Conservation (phyloP, 306 rosid genomes). For the Morella rubra region DNA sequence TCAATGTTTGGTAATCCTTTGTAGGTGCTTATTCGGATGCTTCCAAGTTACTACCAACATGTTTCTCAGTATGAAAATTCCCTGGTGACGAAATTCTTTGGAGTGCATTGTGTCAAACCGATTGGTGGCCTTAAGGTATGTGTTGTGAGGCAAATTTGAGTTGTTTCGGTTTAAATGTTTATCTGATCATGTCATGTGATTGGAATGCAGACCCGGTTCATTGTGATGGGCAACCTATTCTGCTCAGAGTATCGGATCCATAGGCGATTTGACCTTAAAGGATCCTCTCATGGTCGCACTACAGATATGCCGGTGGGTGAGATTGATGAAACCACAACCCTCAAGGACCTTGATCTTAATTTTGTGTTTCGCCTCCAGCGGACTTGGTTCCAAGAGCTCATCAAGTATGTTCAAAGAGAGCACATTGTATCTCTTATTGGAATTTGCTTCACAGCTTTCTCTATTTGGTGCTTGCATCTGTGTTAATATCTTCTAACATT, state of each 20-base stretch:
- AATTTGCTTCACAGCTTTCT: not conserved
- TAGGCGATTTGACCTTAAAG: slow-evolving; percentile 90
- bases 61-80: slow-evolving; percentile 69
- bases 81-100: slow-evolving; percentile 87
- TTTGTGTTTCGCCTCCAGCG: slow-evolving; percentile 76
- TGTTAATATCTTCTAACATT: slow-evolving; percentile 31
- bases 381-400: slow-evolving; percentile 63
- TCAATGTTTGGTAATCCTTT: slow-evolving; percentile 25
- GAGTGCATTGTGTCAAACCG: slow-evolving; percentile 97
- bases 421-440: not conserved
- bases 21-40: slow-evolving; percentile 96
- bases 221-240: slow-evolving; percentile 99
- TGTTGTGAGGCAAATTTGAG: not conserved
- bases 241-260: slow-evolving; percentile 94
- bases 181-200: slow-evolving; percentile 13
- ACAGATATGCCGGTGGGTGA: slow-evolving; percentile 76
- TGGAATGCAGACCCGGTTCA: slow-evolving; percentile 78
- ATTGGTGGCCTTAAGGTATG: slow-evolving; percentile 90
- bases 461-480: not conserved
- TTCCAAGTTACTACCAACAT: slow-evolving; percentile 73
- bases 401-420: slow-evolving; percentile 51
- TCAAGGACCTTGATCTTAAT: slow-evolving; percentile 95
- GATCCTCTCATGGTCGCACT: slow-evolving; percentile 92
- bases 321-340: slow-evolving; percentile 96
- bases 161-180: not conserved